phyloP scores from a whole-genome alignment of 441 rosid genomes.

The Aquilaria agallochum region DNA sequence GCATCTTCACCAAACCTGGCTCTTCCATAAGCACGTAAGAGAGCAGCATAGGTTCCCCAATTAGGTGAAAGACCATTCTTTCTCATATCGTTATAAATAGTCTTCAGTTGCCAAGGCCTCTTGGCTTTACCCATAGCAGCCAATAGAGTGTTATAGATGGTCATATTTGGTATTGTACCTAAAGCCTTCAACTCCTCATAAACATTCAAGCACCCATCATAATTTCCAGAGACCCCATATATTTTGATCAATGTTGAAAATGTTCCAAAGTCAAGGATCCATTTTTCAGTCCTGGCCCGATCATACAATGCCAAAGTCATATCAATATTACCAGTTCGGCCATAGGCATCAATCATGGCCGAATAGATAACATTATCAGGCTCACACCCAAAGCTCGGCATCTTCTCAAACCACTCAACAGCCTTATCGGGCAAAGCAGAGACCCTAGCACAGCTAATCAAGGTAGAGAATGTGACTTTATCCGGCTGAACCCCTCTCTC shows the following conservation, averaged over 20 bases:
- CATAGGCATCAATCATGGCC: constrained; percentile 81
- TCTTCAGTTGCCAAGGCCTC: constrained; percentile 95
- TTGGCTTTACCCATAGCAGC: constrained; percentile 92
- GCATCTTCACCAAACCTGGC: constrained; percentile 85
- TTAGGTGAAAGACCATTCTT: constrained; percentile 52
- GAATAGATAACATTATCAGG: constrained; percentile 73
- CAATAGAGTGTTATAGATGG: constrained; percentile 62
- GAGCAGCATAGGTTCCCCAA: constrained; percentile 60
- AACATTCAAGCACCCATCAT: constrained; percentile 87
- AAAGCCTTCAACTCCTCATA: constrained; percentile 90
- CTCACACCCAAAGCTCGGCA: constrained; percentile 52
- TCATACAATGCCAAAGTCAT: constrained; percentile 86
- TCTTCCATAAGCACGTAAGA: constrained; percentile 71
- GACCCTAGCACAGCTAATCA: constrained; percentile 74
- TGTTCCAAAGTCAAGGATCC: constrained; percentile 63
- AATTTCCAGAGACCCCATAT: constrained; percentile 53
- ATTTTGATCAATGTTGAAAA: constrained; percentile 79
- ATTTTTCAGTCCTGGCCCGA: constrained; percentile 79
- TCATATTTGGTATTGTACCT: constrained; percentile 67
- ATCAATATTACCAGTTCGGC: constrained; percentile 63
- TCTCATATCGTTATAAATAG: constrained; percentile 57
- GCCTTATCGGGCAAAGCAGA: constrained; percentile 54
- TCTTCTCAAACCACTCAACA: constrained; percentile 87
- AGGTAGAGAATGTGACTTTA: constrained; percentile 68
- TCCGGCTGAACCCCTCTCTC: constrained; percentile 70